These are phyloP conservation scores for Mycena capillaripes DNA, from an alignment of 768 basidiomycete species.

Conservation along the genomic window DNA sequence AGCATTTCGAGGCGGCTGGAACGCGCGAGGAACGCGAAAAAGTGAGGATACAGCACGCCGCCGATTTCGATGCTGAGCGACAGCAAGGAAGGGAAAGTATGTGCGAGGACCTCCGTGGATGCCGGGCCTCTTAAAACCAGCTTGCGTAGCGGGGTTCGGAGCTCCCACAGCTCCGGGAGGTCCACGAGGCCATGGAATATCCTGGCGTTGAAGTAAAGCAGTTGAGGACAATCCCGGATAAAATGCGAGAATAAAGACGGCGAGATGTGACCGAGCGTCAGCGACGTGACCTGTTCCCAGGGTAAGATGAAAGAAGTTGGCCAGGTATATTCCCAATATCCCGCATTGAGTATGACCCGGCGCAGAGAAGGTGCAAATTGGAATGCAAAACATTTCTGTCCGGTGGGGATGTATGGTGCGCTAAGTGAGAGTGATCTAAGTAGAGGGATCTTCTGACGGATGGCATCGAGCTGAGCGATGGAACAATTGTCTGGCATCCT, in stretches of 20 bases:
- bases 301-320: conserved; percentile 22
- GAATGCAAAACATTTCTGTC: conserved; percentile 20
- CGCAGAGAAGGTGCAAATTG: conserved; percentile 22
- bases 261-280: conserved; percentile 24
- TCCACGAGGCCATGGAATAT: background rate
- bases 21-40: conserved; percentile 21
- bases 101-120: conserved; percentile 7
- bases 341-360: conserved; percentile 8
- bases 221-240: conserved; percentile 20
- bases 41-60: conserved; percentile 12
- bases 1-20: conserved; percentile 34
- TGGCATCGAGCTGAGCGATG: conserved; percentile 5
- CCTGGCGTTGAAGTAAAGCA: conserved; percentile 28
- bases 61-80: conserved; percentile 8
- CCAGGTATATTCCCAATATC: conserved; percentile 27
- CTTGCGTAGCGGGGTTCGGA: conserved; percentile 24
- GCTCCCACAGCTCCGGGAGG: background rate
- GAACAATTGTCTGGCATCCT: background rate
- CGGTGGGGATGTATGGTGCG: background rate
- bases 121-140: conserved; percentile 10
- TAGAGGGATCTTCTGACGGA: conserved; percentile 8
- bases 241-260: conserved; percentile 26
- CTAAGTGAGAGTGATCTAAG: conserved; percentile 23
- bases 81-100: conserved; percentile 19
- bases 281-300: conserved; percentile 30